Evolutionary conservation across 768 basidiomycete species (phyloP).

Genomic region (Hericium alpestre): DNA sequence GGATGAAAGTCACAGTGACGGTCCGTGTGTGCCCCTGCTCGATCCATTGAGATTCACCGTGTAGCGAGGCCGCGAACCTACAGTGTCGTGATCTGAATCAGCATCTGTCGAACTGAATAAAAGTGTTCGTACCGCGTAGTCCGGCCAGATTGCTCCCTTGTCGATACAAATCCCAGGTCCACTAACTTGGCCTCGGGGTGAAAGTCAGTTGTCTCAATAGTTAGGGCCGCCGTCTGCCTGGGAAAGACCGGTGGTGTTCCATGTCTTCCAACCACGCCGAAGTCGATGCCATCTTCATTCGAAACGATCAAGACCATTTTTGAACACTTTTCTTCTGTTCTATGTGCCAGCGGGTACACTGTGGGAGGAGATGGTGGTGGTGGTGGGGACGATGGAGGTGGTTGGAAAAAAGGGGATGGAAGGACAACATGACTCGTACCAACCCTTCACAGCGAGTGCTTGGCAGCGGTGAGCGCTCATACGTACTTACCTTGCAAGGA

Average conservation of each 20-base stretch:
- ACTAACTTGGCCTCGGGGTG: background rate
- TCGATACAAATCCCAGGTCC: background rate
- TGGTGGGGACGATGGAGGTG: too few relatives aligned
- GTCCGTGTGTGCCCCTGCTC: background rate
- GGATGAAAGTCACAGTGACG: background rate
- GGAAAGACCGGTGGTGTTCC: background rate
- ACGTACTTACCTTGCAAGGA: too few relatives aligned
- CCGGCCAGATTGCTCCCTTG: background rate
- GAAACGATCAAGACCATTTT: background rate
- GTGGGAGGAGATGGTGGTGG: too few relatives aligned
- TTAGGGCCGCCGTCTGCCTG: background rate
- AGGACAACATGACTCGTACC: too few relatives aligned
- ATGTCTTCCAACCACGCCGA: background rate
- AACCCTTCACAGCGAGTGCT: too few relatives aligned
- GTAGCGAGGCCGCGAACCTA: background rate
- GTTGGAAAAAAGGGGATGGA: too few relatives aligned
- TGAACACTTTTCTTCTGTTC: too few relatives aligned
- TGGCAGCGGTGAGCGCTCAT: too few relatives aligned
- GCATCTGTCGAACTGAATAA: too few relatives aligned
- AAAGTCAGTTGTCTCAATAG: background rate
- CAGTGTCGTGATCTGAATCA: background rate
- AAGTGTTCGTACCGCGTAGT: background rate
- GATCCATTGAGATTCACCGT: background rate
- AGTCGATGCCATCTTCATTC: slow-evolving; percentile 7
- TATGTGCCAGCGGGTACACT: too few relatives aligned